Conservation (phyloP, 2,329 filamentous ascomycete genomes). For the Fusarium sp. region DNA sequence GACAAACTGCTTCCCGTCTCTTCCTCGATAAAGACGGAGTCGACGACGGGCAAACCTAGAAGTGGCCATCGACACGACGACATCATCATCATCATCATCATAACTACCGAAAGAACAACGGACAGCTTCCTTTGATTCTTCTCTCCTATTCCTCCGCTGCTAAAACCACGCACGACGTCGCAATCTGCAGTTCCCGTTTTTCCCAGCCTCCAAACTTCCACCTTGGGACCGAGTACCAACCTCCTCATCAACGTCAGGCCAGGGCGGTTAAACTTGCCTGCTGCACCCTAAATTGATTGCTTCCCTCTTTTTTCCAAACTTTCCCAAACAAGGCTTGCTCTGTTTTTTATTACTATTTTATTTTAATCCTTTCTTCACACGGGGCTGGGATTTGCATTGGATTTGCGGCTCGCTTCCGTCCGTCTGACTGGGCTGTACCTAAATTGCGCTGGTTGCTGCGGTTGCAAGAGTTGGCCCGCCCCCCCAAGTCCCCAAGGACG, state of each 20-base stretch:
- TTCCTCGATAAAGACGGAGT: background rate
- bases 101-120: conserved; percentile 12
- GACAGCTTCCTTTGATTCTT: conserved; percentile 9
- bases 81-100: background rate
- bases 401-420: conserved; percentile 28
- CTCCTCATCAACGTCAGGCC: conserved; percentile 8
- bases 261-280: conserved; percentile 7
- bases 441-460: conserved; percentile 42
- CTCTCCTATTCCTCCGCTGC: conserved; percentile 3
- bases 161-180: conserved; percentile 28
- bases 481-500: background rate
- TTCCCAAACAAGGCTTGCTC: background rate
- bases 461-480: conserved; percentile 42
- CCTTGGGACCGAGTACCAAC: conserved; percentile 10
- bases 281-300: conserved; percentile 32
- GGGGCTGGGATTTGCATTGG: conserved; percentile 5
- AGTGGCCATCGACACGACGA: background rate
- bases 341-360: background rate
- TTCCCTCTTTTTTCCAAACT: conserved; percentile 1
- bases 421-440: conserved; percentile 20
- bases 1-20: background rate
- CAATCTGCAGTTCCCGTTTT: conserved; percentile 25
- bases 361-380: background rate
- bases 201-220: conserved; percentile 28
- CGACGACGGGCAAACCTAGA: background rate